These are phyloP conservation scores for Alternaria arbusti DNA, from an alignment of 2,329 filamentous ascomycete species.

Conservation along the genomic window DNA sequence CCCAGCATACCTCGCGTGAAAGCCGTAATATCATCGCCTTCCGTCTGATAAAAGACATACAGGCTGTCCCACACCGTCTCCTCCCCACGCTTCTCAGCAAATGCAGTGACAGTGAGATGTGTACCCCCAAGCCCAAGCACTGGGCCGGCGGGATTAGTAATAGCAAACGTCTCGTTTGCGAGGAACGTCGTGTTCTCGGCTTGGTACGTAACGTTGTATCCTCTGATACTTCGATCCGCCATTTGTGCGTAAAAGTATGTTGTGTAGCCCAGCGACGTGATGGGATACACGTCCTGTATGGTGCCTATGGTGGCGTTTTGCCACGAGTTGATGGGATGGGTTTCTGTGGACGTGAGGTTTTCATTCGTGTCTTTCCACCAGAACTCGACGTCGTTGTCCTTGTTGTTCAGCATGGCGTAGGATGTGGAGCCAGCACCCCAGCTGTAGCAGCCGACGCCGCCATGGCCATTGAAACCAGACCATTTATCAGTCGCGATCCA, in stretches of 20 bases:
- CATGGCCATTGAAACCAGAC: slow-evolving; percentile 51
- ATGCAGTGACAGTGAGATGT: slow-evolving; percentile 49
- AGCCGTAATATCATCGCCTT: slow-evolving; percentile 38
- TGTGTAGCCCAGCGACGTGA: slow-evolving; percentile 51
- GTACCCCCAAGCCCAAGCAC: slow-evolving; percentile 46
- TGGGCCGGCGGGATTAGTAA: slow-evolving; percentile 37
- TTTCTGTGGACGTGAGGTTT: slow-evolving; percentile 30
- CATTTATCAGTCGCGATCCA: slow-evolving; percentile 46
- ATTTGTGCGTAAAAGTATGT: slow-evolving; percentile 53
- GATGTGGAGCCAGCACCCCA: slow-evolving; percentile 50
- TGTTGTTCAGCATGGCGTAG: slow-evolving; percentile 54
- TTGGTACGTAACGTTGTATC: slow-evolving; percentile 48
- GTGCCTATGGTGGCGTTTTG: slow-evolving; percentile 31
- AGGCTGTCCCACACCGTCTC: slow-evolving; percentile 32
- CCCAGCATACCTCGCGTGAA: slow-evolving; percentile 26
- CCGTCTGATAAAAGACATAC: slow-evolving; percentile 43
- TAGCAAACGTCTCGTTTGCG: slow-evolving; percentile 37
- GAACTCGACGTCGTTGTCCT: slow-evolving; percentile 48
- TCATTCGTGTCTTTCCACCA: slow-evolving; percentile 55
- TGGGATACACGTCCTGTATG: slow-evolving; percentile 48
- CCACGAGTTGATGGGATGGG: slow-evolving; percentile 52
- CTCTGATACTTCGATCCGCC: slow-evolving; percentile 44
- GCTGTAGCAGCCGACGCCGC: slow-evolving; percentile 53
- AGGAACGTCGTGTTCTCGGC: slow-evolving; percentile 49
- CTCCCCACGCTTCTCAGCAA: slow-evolving; percentile 27